These are phyloP conservation scores for Cordyceps fumosorosea DNA, from an alignment of 2,329 filamentous ascomycete genomes.

Conservation along the genomic window DNA sequence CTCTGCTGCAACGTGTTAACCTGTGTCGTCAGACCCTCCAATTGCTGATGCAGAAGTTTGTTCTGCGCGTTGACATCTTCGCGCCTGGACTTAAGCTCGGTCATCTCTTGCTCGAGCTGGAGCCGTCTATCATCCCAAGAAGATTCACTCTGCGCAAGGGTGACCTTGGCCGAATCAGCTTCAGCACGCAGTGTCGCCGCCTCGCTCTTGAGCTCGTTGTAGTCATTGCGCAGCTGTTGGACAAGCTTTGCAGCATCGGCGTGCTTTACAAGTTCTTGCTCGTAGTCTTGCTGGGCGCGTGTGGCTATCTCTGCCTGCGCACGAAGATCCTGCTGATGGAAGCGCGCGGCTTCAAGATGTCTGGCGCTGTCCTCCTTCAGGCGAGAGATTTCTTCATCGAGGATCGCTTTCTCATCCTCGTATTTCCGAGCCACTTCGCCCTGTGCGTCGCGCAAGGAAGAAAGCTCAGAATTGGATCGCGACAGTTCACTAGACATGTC, in stretches of 20 bases:
- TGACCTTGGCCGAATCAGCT: slow-evolving; percentile 76
- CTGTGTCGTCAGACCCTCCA: slow-evolving; percentile 76
- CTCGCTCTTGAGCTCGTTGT: slow-evolving; percentile 76
- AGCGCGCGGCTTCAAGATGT: slow-evolving; percentile 70
- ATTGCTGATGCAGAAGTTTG: slow-evolving; percentile 79
- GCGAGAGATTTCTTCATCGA: slow-evolving; percentile 72
- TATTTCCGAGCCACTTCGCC: slow-evolving; percentile 63
- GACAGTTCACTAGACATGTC: slow-evolving; percentile 78
- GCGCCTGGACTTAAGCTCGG: slow-evolving; percentile 68
- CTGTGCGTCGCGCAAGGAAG: slow-evolving; percentile 71
- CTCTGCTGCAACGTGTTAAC: slow-evolving; percentile 74
- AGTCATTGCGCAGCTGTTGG: slow-evolving; percentile 70
- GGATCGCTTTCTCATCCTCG: slow-evolving; percentile 73
- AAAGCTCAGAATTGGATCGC: slow-evolving; percentile 75
- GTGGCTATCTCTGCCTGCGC: slow-evolving; percentile 90
- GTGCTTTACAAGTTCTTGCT: slow-evolving; percentile 89
- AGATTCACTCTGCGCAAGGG: slow-evolving; percentile 71
- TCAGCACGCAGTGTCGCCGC: slow-evolving; percentile 69
- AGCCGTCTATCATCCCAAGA: slow-evolving; percentile 82
- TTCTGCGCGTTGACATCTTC: slow-evolving; percentile 87
- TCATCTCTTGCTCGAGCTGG: slow-evolving; percentile 75
- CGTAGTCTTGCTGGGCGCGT: slow-evolving; percentile 90
- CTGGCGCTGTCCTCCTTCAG: slow-evolving; percentile 80
- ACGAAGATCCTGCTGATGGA: slow-evolving; percentile 85
- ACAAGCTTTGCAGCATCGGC: slow-evolving; percentile 87